Conservation (phyloP, 257 asterid species). For the Marsdenia floribunda region DNA sequence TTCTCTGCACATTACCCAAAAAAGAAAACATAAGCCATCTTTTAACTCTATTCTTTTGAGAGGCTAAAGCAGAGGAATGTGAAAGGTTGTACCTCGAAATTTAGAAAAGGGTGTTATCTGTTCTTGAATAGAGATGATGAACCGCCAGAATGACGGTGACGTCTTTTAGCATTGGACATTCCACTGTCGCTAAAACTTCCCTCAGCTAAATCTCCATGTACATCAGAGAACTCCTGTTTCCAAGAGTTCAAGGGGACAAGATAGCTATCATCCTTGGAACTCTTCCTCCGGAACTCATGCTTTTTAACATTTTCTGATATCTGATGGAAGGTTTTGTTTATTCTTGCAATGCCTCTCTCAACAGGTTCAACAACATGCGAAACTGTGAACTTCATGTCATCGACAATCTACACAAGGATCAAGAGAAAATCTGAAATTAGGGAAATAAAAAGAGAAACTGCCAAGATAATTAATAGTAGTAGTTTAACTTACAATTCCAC, state of each 20-base stretch:
- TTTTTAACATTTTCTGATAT: slow-evolving; percentile 87
- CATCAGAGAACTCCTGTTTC: slow-evolving; percentile 63
- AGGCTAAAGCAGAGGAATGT: slow-evolving; percentile 5
- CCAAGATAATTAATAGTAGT: not conserved
- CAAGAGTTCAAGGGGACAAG: slow-evolving; percentile 72
- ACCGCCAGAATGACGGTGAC: slow-evolving; percentile 34
- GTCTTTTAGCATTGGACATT: slow-evolving; percentile 40
- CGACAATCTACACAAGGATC: slow-evolving; percentile 53
- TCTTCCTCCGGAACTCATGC: slow-evolving; percentile 58
- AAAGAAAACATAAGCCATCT: too few relatives aligned
- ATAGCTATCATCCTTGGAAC: slow-evolving; percentile 73
- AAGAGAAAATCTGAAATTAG: slow-evolving; percentile 9
- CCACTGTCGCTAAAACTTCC: slow-evolving; percentile 86
- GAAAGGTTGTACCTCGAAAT: not conserved
- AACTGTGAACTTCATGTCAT: slow-evolving; percentile 96
- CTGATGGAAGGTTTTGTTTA: slow-evolving; percentile 75
- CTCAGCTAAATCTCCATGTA: slow-evolving; percentile 50
- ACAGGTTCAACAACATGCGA: slow-evolving; percentile 92
- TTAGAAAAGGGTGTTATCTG: slow-evolving; percentile 30
- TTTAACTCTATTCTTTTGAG: not conserved
- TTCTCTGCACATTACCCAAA: too few relatives aligned
- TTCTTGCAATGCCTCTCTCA: slow-evolving; percentile 85
- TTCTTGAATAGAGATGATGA: slow-evolving; percentile 40
- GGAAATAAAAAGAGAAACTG: not conserved
- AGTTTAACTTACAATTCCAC: slow-evolving; percentile 71